Base-by-base conservation (phyloP, 371 early-diverging fungal genomes). In the Conidiobolus incongruus region DNA sequence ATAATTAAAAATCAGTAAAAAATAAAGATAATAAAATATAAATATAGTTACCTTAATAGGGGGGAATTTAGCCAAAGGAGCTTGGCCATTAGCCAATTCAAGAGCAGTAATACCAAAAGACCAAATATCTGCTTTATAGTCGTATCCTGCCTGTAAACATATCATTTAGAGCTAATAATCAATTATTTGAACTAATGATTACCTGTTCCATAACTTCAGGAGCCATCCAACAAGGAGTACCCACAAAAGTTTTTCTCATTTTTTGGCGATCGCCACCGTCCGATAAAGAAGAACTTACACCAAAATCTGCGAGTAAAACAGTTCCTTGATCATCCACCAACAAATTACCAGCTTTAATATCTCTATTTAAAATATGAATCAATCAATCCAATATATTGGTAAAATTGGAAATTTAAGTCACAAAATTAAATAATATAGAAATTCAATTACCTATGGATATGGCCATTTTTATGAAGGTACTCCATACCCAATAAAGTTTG, bases 71-170 rank as follows among this genome's bases (percentile, higher is more conserved):
- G 89, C 85, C 59, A 81, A 86, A 13, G 92, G 92, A 11, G 92
- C 90, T 50, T 81, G 79, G 16, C 90, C 90, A 5, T 72, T 78
- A 15, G 89, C 84, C 26, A 91, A 60, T 52, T 91, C 92, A 32
- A 87, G 58, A 0, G 81, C 74, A 7, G 88, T 87, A 33, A 91
- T 87, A 40, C 92, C 92, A 60, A 89, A 82, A 45, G 78, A 77
- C 86, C 89, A 91, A 42, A 86, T 85, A 54, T 91, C 92, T 0
- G 88, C 91, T 56, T 82, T 81, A 52, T 69, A 78, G 48, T 83
- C 79, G 55, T 91, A 88, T 6, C 75, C 81, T 5, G 70, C 66
- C 51, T 77, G 61, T 45, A n/a, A n/a, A n/a, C n/a, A n/a, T n/a
- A n/a, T n/a, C n/a, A n/a, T n/a, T n/a, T n/a, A n/a, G n/a, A n/a